Conservation (phyloP, 768 basidiomycete genomes). For the Boletus pseudopeckii region DNA sequence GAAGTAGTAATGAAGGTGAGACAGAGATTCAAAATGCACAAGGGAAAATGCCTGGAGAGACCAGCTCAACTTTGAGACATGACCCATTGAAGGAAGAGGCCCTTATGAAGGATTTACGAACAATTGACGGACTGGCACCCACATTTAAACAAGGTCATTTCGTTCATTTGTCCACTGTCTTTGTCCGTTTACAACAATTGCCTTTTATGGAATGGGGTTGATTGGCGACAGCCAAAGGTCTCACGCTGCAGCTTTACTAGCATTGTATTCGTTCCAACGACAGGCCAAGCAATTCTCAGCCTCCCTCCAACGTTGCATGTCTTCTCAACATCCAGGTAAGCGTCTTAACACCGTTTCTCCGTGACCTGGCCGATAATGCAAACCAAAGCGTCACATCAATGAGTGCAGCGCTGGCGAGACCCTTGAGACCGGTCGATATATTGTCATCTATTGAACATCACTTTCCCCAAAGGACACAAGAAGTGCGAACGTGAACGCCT, state of each 20-base stretch:
- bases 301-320: background rate
- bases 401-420: background rate
- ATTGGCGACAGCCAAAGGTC: too few species aligned
- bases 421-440: background rate
- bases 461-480: background rate
- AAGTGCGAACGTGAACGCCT: background rate
- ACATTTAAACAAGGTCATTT: constrained; percentile 17
- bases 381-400: background rate
- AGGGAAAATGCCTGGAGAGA: constrained; percentile 12
- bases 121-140: constrained; percentile 19
- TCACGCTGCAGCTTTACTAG: background rate
- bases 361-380: too few species aligned
- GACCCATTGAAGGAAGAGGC: background rate
- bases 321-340: background rate
- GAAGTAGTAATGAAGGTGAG: background rate
- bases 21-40: background rate
- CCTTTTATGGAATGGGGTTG: constrained; percentile 8
- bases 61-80: constrained; percentile 16
- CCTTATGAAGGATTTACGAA: constrained; percentile 18
- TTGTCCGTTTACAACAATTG: constrained; percentile 26
- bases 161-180: background rate
- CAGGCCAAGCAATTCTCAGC: background rate
- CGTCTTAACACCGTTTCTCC: background rate
- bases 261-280: background rate
- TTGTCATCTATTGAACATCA: background rate